Conservation (phyloP, 2,329 filamentous ascomycete species). For the Fusarium liriodendri region DNA sequence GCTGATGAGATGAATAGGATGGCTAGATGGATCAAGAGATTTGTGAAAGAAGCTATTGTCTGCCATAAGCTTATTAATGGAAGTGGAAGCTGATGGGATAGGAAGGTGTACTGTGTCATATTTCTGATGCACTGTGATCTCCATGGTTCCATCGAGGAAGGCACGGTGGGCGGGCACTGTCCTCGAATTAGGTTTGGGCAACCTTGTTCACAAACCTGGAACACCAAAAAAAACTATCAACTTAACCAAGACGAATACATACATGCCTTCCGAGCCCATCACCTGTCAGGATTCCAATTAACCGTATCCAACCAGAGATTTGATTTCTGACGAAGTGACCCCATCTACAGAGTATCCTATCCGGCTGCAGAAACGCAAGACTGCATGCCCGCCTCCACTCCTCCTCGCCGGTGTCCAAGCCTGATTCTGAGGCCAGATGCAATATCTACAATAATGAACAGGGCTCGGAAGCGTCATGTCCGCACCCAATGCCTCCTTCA, state of each 20-base stretch:
- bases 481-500: neutral
- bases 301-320: neutral
- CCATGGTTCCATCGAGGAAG: neutral
- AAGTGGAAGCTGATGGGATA: neutral
- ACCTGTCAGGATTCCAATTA: neutral
- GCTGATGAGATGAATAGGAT: neutral
- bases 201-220: neutral
- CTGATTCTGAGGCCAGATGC: slow-evolving; percentile 8
- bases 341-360: neutral
- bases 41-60: slow-evolving; percentile 6
- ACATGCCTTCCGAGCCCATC: neutral
- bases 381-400: neutral
- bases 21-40: neutral
- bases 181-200: neutral
- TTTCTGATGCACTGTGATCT: neutral
- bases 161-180: neutral
- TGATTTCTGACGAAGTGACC: neutral
- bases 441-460: neutral
- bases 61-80: neutral
- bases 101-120: neutral
- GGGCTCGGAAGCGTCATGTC: neutral
- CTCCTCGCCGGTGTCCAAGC: slow-evolving; percentile 21
- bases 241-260: neutral
- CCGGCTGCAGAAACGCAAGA: neutral
- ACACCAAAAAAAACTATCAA: slow-evolving; percentile 19